These are phyloP conservation scores for Salix viminalis DNA, from an alignment of 345 rosid genomes.

Conservation along the genomic window DNA sequence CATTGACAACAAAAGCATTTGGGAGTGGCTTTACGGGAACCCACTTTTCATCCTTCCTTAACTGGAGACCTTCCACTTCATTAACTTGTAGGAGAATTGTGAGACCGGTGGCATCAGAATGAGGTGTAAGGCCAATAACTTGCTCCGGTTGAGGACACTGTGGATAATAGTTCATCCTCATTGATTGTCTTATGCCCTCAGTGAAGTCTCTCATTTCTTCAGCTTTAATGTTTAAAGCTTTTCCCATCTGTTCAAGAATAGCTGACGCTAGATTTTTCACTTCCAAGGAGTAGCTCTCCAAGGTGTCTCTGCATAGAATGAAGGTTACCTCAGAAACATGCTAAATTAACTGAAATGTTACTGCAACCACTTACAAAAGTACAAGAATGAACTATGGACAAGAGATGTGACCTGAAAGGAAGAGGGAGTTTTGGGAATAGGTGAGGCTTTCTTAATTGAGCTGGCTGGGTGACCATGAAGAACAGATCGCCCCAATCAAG, in stretches of 20 bases:
- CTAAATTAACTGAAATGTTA: neutral
- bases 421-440: conserved; percentile 24
- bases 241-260: conserved; percentile 4
- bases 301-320: conserved; percentile 11
- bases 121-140: conserved; percentile 33
- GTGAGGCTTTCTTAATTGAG: conserved; percentile 20
- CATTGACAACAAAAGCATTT: conserved; percentile 30
- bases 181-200: conserved; percentile 18
- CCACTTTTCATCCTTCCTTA: conserved; percentile 35
- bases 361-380: neutral
- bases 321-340: neutral
- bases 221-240: conserved; percentile 7
- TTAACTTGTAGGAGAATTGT: conserved; percentile 34
- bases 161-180: conserved; percentile 36
- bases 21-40: conserved; percentile 31
- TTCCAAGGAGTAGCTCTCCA: conserved; percentile 18
- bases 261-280: conserved; percentile 8
- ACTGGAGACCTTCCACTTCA: conserved; percentile 30
- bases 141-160: conserved; percentile 28
- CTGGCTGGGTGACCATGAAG: conserved; percentile 23
- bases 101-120: conserved; percentile 25
- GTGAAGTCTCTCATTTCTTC: conserved; percentile 21
- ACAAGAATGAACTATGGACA: no score
- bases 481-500: conserved; percentile 32
- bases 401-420: conserved; percentile 18